Base-by-base conservation (phyloP, 192 early-diverging fungal genomes). In the Physocladia obscura region DNA sequence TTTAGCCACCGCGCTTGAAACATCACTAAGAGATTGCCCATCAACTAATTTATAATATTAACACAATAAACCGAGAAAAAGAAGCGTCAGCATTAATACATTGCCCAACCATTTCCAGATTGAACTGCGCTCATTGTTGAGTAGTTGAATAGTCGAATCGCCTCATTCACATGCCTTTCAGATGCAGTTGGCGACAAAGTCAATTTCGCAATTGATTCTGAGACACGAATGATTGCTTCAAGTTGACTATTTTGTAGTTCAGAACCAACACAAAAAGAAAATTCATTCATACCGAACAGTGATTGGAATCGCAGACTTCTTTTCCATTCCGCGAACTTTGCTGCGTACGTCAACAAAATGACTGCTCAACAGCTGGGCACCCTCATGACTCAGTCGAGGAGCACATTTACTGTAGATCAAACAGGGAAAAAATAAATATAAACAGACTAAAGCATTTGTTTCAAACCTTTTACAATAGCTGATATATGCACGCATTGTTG, bases 61-160 rank as follows among this genome's bases (percentile, higher is more conserved):
- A 37, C 47, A 78, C n/a, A 6, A 27, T 24, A 60, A 22, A 49
- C n/a, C 27, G 13, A 34, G 29, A 24, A 2, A 36, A 55, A 26
- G 1, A 60, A 71, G 13, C 5, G n/a, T n/a, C n/a, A n/a, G n/a
- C n/a, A n/a, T n/a, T n/a, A n/a, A n/a, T n/a, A n/a, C n/a, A 19
- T 39, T 5, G 31, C 49, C 67, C 65, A 77, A 92, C 89, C 87
- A 64, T 90, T 87, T 34, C 94, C 94, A 35, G 89, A 87, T 70
- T 96, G 89, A 44, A 98, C 92, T 24, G 97, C 97, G 60, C 93
- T 92, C 90, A 99, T 95, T 27, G 97, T 99, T 4, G 96, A 97
- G 67, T 87, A 88, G 79, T 97, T 93, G 88, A 99, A 99, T 60
- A 99, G 77, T 26, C 95, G 91, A 44, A 99, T 93, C 11, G 97